Base-by-base conservation (phyloP, 2,329 filamentous ascomycete genomes). In the Xylariaceae sp. region DNA sequence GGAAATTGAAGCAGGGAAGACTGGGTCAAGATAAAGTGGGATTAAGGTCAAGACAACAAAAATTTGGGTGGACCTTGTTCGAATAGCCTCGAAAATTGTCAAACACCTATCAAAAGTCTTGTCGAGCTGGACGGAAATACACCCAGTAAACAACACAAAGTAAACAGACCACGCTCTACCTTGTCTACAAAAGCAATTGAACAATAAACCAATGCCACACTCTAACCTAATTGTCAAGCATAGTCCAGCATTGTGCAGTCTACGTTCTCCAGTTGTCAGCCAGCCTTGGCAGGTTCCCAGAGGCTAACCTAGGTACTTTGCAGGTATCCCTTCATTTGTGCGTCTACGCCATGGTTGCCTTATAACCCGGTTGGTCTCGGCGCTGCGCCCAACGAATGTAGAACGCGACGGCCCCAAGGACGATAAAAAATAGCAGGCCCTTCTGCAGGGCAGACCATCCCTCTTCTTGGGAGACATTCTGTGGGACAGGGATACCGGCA, bases 401-500 rank as follows among this genome's bases (percentile, higher is more conserved):
- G 31, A 65, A 50, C 17, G 56, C 67, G 34, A 77, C 54, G 35
- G 62, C 68, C 17, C 59, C 64, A 27, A 73, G 47, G 40, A 78
- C 64, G 34, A 73, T 61, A 30, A 60, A 63, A 49, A 76, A 69
- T 35, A 77, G 55, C 33, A 71, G 54, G n/a, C 62, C 65, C 63
- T 74, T 77, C 51, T 71, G 67, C 43, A 71, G 23, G 46, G 69
- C 51, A 15, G 64, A 66, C 62, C 60, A 71, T 21, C 61, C 64
- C 31, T 59, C 62, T 15, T 53, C 37, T 14, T 15, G 33, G 19
- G 33, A 19, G 27, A 9, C 21, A 17, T 15, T 13, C 19, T 18
- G 31, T 9, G 26, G 11, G n/a, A n/a, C n/a, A n/a, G n/a, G n/a
- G n/a, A n/a, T n/a, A n/a, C n/a, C n/a, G n/a, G n/a, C n/a, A n/a